Evolutionary conservation across 805 yeast genomes (phyloP).

Genomic region (Candida dendrica): DNA sequence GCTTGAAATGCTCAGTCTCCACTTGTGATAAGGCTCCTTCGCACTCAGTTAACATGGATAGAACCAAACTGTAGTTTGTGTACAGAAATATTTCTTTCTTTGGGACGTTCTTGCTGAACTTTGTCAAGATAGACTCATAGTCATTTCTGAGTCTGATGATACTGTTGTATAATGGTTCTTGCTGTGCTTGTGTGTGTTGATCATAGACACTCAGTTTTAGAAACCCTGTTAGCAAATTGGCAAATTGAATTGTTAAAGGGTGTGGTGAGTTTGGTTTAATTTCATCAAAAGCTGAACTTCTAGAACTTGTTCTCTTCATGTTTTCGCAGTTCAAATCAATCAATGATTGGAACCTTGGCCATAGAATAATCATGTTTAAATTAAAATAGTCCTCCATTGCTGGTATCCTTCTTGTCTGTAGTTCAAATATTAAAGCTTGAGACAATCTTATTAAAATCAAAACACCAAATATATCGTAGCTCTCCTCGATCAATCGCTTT

Average conservation of each 20-base stretch:
- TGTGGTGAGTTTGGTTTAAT: constrained; percentile 39
- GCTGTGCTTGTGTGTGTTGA: constrained; percentile 21
- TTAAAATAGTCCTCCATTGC: constrained; percentile 65
- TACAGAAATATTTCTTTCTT: constrained; percentile 64
- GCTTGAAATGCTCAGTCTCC: constrained; percentile 36
- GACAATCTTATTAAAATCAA: constrained; percentile 66
- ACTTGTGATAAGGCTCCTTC: constrained; percentile 34
- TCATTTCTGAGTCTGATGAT: constrained; percentile 67
- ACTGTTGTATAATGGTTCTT: constrained; percentile 71
- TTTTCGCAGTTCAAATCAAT: constrained; percentile 74
- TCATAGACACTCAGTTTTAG: constrained; percentile 44
- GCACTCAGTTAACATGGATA: constrained; percentile 24
- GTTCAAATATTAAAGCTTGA: constrained; percentile 55
- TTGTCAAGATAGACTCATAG: constrained; percentile 72
- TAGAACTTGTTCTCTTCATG: constrained; percentile 40
- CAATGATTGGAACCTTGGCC: constrained; percentile 81
- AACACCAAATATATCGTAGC: constrained; percentile 73
- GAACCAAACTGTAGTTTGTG: constrained; percentile 35
- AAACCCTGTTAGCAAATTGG: constrained; percentile 64
- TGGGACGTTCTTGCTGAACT: constrained; percentile 47
- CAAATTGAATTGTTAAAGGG: constrained; percentile 71
- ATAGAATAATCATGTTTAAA: constrained; percentile 55
- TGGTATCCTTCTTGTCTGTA: constrained; percentile 66
- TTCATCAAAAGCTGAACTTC: constrained; percentile 21
- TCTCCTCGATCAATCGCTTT: constrained; percentile 26